Base-by-base conservation (phyloP, 2,329 filamentous ascomycete genomes). In the Paraphaeosphaeria sporulosa region DNA sequence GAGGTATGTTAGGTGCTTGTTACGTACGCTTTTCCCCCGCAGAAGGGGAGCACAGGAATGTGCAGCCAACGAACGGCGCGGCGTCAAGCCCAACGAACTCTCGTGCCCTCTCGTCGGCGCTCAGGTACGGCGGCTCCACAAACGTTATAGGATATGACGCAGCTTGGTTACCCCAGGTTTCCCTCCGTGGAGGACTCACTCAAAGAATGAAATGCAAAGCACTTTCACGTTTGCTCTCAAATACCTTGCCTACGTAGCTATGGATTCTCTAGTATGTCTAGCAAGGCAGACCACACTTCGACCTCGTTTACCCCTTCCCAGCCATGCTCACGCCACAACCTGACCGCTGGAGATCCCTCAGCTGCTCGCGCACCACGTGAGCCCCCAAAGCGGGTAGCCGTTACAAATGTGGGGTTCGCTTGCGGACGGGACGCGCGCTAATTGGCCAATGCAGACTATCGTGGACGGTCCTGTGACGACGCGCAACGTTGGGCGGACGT, bases 381-480 rank as follows among this genome's bases (percentile, higher is more conserved):
- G 50, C 12, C 36, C 21, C 21, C 21, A 17, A 53, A 53, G 23
- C 50, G 36, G 50, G 34, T 53, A 43, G 3, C 5, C 9, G 23
- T 43, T 13, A 6, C 34, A 19, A 10, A 12, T 27, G 50, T 53
- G 50, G 50, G 36, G 50, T 21, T 53, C 50, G 50, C 30, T 43
- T 53, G 8, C 13, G 19, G 21, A 2, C 23, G 36, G 12, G 12
- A 9, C 21, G 13, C 2, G 10, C 13, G 3, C 4, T 53, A 36
- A 53, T 43, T 30, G 50, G 50, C 2, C 50, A 27, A 53, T 53
- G 50, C 50, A 10, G 21, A 19, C 19, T 40, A 51, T 27, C 49
- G 49, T 51, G 34, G 50, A 30, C 50, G 36, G 30, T 42, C 50
- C 23, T 43, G 50, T 53, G 50, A 53, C 50, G 50, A 38, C 38